Evolutionary conservation across 2,329 filamentous ascomycete genomes (phyloP), one percentile per base, ranked within the genome.

Genomic region (Colletotrichum eremochloae): DNA sequence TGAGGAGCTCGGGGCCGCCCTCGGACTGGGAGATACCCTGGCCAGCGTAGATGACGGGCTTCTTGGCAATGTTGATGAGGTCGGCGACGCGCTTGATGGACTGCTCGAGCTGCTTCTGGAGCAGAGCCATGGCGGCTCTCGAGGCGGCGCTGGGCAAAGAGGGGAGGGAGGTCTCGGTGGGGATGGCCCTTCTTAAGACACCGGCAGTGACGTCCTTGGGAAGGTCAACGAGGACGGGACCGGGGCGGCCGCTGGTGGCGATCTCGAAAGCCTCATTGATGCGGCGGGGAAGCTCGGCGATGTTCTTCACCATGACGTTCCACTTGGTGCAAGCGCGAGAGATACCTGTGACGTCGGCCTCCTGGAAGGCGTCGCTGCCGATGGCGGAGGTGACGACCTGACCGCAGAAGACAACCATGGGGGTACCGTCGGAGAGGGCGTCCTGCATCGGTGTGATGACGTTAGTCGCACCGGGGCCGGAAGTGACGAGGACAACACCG

Each of bases 261-360:
- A 98, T 98, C 85, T 98, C 95, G 80, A 98, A 98, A 61, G 96
- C 96, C 85, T 98, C 96, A 82, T 98, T 97, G 80, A 98, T 98
- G 75, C 96, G 90, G 78, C 94, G 91, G 63, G 96, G 96, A 68
- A 99, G 88, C 84, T 99, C 96, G 63, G 94, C 95, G 67, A 97
- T 91, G 81, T 92, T 96, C 88, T 97, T 98, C 61, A 98, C 94
- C 95, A 98, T 97, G 73, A 97, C 94, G 78, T 98, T 98, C 96
- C 96, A 99, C 86, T 98, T 98, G 77, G 95, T 98, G 88, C 95
- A 98, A 29, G 95, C 92, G 79, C 96, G 90, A 44, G 94, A 97
- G 82, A 99, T 98, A 76, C 96, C 96, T 72, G 98, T 87, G 46
- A 97, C 92, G 80, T 99, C 96, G 71, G 95, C 95, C 84, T 98